Evolutionary conservation across 257 asterid species (phyloP).

Genomic region (Rhazya stricta): DNA sequence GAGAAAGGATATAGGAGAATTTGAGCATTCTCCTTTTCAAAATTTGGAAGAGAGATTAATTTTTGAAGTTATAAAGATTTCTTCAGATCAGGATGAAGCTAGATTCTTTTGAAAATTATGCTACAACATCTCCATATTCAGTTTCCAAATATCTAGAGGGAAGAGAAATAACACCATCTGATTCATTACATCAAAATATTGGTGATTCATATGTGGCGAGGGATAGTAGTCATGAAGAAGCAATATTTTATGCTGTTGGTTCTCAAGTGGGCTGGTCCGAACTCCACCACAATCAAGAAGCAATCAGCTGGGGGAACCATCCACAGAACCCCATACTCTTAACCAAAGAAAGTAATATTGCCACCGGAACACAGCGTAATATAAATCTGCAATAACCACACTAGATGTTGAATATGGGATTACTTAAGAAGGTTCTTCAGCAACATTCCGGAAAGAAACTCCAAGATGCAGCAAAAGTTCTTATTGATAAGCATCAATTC

Average conservation of each 20-base stretch:
- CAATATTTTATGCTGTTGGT: not conserved
- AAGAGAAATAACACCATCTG: not conserved
- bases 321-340: too few species aligned
- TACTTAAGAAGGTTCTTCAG: constrained; percentile 18
- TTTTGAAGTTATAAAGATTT: constrained; percentile 5
- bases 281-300: too few species aligned
- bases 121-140: not conserved
- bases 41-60: not conserved
- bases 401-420: not conserved
- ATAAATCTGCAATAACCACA: not conserved
- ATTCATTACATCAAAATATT: too few species aligned
- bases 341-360: too few species aligned
- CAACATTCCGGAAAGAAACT: constrained; percentile 19
- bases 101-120: not conserved
- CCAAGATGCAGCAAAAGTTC: constrained; percentile 11
- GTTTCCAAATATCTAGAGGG: too few species aligned
- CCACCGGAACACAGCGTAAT: not conserved
- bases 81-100: not conserved
- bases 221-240: not conserved
- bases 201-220: too few species aligned
- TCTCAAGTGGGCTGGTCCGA: too few species aligned
- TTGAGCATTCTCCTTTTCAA: constrained; percentile 2
- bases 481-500: constrained; percentile 20
- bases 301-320: too few species aligned
- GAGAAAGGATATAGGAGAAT: not conserved